These are phyloP conservation scores for Colletotrichum magnum DNA, from an alignment of 2,329 filamentous ascomycete species.

Conservation along the genomic window DNA sequence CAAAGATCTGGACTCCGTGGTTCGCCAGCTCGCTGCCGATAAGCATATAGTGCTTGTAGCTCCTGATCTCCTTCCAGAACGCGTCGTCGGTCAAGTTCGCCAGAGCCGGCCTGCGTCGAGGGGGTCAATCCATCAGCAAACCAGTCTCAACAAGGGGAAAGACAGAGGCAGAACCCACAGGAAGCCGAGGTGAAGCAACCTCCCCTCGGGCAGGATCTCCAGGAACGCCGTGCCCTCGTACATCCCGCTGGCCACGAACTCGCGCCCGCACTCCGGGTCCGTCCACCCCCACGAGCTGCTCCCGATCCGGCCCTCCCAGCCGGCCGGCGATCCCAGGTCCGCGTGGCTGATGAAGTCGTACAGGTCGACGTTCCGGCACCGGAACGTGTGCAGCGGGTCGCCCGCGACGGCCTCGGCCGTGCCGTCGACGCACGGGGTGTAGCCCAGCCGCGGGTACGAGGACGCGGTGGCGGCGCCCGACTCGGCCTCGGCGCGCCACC, in stretches of 20 bases:
- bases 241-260: conserved; percentile 43
- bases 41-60: conserved; percentile 50
- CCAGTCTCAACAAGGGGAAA: neutral
- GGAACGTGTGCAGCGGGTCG: conserved; percentile 42
- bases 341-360: conserved; percentile 68
- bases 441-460: conserved; percentile 42
- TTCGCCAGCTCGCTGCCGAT: conserved; percentile 56
- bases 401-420: conserved; percentile 41
- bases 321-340: conserved; percentile 59
- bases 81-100: conserved; percentile 26
- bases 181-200: conserved; percentile 59
- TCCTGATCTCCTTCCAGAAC: conserved; percentile 53
- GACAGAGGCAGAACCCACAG: conserved; percentile 44
- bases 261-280: conserved; percentile 51
- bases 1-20: conserved; percentile 73
- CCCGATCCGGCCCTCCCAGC: conserved; percentile 42
- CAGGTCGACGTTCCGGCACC: conserved; percentile 57
- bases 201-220: conserved; percentile 57
- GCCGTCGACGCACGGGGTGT: conserved; percentile 43
- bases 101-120: conserved; percentile 17
- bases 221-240: conserved; percentile 60
- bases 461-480: conserved; percentile 41
- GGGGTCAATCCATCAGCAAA: neutral
- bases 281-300: conserved; percentile 59
- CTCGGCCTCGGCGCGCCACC: conserved; percentile 39